Evolutionary conservation across 495 filamentous ascomycete species (phyloP), one percentile per base, ranked within the genome.

Genomic region (Penicillium canariense): DNA sequence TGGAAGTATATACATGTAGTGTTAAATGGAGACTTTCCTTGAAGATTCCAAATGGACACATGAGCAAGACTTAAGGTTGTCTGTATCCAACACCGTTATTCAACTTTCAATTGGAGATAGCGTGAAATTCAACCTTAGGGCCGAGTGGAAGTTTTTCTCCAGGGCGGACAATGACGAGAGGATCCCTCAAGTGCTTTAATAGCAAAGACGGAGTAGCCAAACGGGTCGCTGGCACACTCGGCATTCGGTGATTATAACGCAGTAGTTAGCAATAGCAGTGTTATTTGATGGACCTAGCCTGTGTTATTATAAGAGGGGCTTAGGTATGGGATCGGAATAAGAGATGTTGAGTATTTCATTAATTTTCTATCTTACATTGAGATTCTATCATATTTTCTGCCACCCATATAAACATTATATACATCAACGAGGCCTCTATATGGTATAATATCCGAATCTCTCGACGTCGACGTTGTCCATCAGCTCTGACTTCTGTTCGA

Each of bases 361-460:
- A 6, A 32, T 32, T 6, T 32, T 32, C 11, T 46, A 28, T 46
- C 11, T 28, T 46, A 30, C 42, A 46, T 30, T 46, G 43, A 46
- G n/a, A 30, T 30, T 30, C 25, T 30, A 46, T 46, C 15, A 46
- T 46, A 18, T 27, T 18, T 17, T 8, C 5, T 5, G 15, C 15
- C 35, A n/a, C 22, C 12, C 20, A 2, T 14, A 11, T 23, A 25
- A 4, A 42, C 11, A 12, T 6, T 10, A 17, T 40, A 12, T 42
- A 42, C 38, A 42, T 12, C 20, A 11, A 14, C 5, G 17, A 17
- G 2, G 2, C 26, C 22, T 45, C 31, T 48, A 48, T 48, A 48
- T 48, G 14, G 46, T 48, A n/a, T 35, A 48, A 35, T 48, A 48
- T 35, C 46, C 31, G 15, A 48, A 35, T 17, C 31, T 35, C 22